Conservation (phyloP, 73 alveolate genomes). For the Tetrahymena borealis region DNA sequence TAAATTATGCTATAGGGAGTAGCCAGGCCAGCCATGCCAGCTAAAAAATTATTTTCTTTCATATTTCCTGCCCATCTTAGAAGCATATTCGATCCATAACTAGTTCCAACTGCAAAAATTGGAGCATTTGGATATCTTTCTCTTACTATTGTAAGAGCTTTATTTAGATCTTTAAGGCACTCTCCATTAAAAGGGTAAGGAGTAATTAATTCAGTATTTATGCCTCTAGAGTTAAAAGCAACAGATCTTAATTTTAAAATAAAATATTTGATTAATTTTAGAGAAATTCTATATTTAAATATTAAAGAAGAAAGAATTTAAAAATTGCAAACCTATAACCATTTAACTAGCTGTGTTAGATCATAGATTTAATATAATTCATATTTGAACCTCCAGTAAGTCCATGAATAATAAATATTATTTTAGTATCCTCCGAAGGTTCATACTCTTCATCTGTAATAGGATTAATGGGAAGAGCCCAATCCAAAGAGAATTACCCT, state of each 20-base stretch:
- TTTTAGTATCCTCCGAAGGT: conserved; percentile 6
- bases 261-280: background rate
- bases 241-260: background rate
- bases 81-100: conserved; percentile 3
- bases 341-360: conserved; percentile 13
- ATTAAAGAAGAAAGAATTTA: conserved; percentile 4
- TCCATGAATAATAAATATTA: conserved; percentile 30
- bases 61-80: background rate
- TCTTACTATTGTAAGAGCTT: background rate
- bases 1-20: background rate
- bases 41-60: background rate
- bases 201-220: background rate
- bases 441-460: conserved; percentile 6
- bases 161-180: background rate
- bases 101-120: background rate
- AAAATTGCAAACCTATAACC: conserved; percentile 15
- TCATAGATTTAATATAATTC: conserved; percentile 32
- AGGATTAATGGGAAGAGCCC: conserved; percentile 1
- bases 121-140: background rate
- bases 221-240: background rate
- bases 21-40: background rate
- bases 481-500: conserved; percentile 31
- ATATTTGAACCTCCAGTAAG: conserved; percentile 40
- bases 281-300: conserved; percentile 2
- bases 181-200: background rate